Percentiles rank a stretch among this genome's conserved stretches.
Conservation (phyloP, 2,329 filamentous ascomycete genomes). For the Talaromyces sp. region DNA sequence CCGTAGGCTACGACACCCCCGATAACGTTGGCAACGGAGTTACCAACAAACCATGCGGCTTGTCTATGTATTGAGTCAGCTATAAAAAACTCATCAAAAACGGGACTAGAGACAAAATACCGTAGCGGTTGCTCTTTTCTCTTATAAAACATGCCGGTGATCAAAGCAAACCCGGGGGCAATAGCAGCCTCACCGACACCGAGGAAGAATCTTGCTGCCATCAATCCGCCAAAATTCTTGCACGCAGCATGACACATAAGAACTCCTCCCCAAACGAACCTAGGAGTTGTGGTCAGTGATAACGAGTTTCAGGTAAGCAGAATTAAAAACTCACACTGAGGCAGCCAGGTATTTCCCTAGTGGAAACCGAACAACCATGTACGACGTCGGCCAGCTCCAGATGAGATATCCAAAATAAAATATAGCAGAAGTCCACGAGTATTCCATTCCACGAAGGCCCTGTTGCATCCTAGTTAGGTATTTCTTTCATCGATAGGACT, state of each 20-base stretch:
- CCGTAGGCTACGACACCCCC: slow-evolving; percentile 43
- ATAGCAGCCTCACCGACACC: slow-evolving; percentile 51
- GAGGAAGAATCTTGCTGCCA: slow-evolving; percentile 49
- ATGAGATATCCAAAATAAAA: slow-evolving; percentile 10
- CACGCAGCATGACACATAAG: slow-evolving; percentile 45
- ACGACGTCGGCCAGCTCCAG: neutral
- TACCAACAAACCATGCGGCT: slow-evolving; percentile 5
- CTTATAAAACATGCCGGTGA: slow-evolving; percentile 43
- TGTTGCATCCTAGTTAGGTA: neutral
- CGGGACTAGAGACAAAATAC: neutral
- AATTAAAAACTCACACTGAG: neutral
- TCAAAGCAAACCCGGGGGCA: slow-evolving; percentile 39
- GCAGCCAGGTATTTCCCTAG: slow-evolving; percentile 4
- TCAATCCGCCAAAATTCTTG: slow-evolving; percentile 41
- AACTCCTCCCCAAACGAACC: slow-evolving; percentile 39
- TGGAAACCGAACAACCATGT: slow-evolving; percentile 3
- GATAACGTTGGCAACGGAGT: neutral
- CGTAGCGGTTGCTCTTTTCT: slow-evolving; percentile 47
- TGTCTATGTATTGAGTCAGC: neutral
- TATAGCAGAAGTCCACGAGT: slow-evolving; percentile 3
- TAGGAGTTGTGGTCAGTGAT: neutral
- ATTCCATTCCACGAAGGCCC: slow-evolving; percentile 4
- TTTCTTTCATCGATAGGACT: neutral
- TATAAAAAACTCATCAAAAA: neutral
- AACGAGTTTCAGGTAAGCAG: neutral